phyloP scores from a whole-genome alignment of 2,329 filamentous ascomycete species.

The Xylaria sp. region DNA sequence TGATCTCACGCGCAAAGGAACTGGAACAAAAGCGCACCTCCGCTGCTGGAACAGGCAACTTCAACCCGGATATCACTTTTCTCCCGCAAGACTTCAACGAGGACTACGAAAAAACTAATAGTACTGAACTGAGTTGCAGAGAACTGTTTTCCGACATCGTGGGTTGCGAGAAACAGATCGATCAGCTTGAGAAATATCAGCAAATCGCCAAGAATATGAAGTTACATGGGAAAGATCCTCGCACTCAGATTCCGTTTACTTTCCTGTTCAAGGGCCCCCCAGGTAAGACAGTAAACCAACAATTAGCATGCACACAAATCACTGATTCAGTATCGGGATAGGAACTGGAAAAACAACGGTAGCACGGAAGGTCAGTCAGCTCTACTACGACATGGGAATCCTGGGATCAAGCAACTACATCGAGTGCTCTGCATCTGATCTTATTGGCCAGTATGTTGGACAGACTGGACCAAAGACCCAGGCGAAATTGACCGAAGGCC shows the following conservation, averaged over 20 bases:
- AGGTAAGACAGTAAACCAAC: conserved; percentile 51
- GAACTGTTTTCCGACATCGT: conserved; percentile 12
- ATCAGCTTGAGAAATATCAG: conserved; percentile 59
- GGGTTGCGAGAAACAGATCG: conserved; percentile 11
- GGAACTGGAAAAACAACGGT: conserved; percentile 71
- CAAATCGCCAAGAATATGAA: conserved; percentile 59
- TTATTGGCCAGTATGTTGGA: conserved; percentile 73
- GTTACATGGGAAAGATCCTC: conserved; percentile 56
- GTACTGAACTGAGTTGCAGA: conserved; percentile 1
- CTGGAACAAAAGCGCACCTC: conserved; percentile 17
- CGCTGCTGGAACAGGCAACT: neutral
- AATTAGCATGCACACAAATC: neutral
- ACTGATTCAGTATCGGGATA: conserved; percentile 22
- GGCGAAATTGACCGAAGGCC: conserved; percentile 60
- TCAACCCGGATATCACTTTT: conserved; percentile 10
- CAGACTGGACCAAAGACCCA: conserved; percentile 69
- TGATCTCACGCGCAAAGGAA: conserved; percentile 53
- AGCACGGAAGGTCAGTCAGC: conserved; percentile 76
- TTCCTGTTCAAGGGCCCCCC: conserved; percentile 69
- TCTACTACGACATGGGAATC: conserved; percentile 80
- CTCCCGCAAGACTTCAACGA: conserved; percentile 16
- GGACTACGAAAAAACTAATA: neutral
- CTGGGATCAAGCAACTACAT: conserved; percentile 68
- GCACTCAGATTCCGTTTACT: conserved; percentile 63
- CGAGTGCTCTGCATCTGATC: conserved; percentile 73